Conservation (phyloP, 2,329 filamentous ascomycete genomes). For the Ophioceras dolichostomum region DNA sequence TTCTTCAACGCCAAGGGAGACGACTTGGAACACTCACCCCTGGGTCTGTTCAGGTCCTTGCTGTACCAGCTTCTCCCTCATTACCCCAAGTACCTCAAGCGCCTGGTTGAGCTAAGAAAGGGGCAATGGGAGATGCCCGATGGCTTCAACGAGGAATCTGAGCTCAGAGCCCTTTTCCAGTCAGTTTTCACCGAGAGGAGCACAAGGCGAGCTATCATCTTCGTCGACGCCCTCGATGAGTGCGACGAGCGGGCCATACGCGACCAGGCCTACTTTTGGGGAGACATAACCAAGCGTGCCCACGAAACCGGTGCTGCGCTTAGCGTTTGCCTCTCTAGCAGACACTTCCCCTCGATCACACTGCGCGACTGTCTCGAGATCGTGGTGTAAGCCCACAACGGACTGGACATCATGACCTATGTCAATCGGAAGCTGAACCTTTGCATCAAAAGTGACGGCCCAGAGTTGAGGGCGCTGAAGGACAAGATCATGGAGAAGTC, state of each 20-base stretch:
- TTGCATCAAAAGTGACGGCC: not conserved
- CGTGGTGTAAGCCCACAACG: not conserved
- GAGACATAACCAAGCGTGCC: not conserved
- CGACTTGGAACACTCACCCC: not conserved
- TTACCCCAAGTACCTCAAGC: not conserved
- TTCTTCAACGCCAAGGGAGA: slow-evolving; percentile 2
- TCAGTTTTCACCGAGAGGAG: not conserved
- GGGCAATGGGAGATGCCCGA: too few species aligned
- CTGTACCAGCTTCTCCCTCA: slow-evolving; percentile 1
- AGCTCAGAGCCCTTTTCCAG: not conserved
- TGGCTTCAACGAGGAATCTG: too few species aligned
- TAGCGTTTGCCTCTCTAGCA: not conserved
- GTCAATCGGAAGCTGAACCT: not conserved
- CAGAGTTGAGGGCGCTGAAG: not conserved
- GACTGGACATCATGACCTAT: not conserved
- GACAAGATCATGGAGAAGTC: not conserved
- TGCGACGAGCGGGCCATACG: not conserved
- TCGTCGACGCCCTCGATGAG: not conserved
- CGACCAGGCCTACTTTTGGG: not conserved
- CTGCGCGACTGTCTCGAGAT: not conserved
- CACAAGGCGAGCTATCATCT: not conserved
- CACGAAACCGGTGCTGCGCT: not conserved
- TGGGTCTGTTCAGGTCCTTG: slow-evolving; percentile 3
- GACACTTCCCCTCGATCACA: not conserved
- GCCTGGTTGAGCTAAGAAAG: too few species aligned